phyloP scores from a whole-genome alignment of 2,329 filamentous ascomycete genomes.

The Neonectria sp. region DNA sequence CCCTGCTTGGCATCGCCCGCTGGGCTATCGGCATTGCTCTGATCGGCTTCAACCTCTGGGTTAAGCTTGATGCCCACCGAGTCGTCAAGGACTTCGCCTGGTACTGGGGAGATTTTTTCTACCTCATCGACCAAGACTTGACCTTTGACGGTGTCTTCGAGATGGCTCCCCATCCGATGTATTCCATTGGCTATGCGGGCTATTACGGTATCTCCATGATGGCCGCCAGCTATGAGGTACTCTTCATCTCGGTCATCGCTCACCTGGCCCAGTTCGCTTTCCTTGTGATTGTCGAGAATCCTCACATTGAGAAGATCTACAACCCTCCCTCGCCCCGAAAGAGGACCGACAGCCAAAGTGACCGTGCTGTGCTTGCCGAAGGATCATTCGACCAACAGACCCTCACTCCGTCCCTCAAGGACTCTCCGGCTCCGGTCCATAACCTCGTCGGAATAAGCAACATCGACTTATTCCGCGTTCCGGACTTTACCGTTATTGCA shows the following conservation, averaged over 20 bases:
- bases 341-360: slow-evolving; percentile 57
- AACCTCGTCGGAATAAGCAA: slow-evolving; percentile 87
- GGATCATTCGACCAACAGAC: slow-evolving; percentile 45
- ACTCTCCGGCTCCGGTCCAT: slow-evolving; percentile 78
- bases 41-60: slow-evolving; percentile 97
- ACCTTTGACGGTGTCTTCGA: slow-evolving; percentile 99
- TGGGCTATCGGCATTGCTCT: slow-evolving; percentile 85
- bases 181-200: slow-evolving; percentile 96
- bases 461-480: slow-evolving; percentile 89
- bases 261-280: slow-evolving; percentile 97
- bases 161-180: slow-evolving; percentile 99
- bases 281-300: slow-evolving; percentile 92
- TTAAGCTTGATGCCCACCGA: slow-evolving; percentile 96
- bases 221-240: slow-evolving; percentile 96
- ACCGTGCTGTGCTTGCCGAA: slow-evolving; percentile 47
- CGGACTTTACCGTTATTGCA: slow-evolving; percentile 85
- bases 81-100: slow-evolving; percentile 99
- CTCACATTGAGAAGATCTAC: slow-evolving; percentile 98
- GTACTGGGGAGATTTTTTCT: slow-evolving; percentile 99
- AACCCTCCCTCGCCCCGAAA: slow-evolving; percentile 87
- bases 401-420: slow-evolving; percentile 46
- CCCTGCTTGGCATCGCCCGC: slow-evolving; percentile 78
- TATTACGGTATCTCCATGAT: slow-evolving; percentile 99
- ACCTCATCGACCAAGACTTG: slow-evolving; percentile 95
- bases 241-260: slow-evolving; percentile 96